Evolutionary conservation across 164 flowering plant genomes (phyloP), one percentile per base, ranked within the genome.

Genomic region (Aristolochia fimbriata): DNA sequence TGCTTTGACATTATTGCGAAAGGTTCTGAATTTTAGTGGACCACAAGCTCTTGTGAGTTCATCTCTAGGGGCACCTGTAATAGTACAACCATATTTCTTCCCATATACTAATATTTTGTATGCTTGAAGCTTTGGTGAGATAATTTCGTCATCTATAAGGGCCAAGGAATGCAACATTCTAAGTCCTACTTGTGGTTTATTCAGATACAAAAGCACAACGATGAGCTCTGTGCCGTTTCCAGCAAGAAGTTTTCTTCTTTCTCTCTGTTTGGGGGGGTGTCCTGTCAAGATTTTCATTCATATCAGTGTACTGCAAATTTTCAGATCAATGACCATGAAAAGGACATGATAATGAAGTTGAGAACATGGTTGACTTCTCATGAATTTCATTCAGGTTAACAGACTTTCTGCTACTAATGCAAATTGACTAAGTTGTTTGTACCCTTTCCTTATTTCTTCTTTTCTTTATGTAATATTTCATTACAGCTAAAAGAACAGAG

Each of bases 221-320:
- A 48, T 2, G 81, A 73, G 33, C 73, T 73, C 2, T 69, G 71
- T 79, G 88, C 81, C 57, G 31, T 60, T 61, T 85, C 66, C 79
- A 71, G 78, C 75, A 86, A 90, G 64, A 81, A 65, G 61, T 71
- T 59, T 37, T 87, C 97, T 61, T 72, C 90, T 45, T 90, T 85
- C 74, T 87, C 82, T 27, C 59, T 87, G 21, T 83, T 73, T 71
- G 79, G 77, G 43, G 93, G 93, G 55, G 77, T 72, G 55, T 60
- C 67, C 68, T 68, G 82, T 55, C 46, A 65, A 47, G 67, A 54
- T 31, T 72, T 79, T 23, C 58, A 51, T 23, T 87, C 93, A 22
- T 90, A 90, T 66, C 88, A 90, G 70, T 58, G 57, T 71, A 87
- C 86, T 59, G 20, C 76, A 9, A 81, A 67, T 53, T 80, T 75